Base-by-base conservation (phyloP, 139 green algal genomes). In the Micractinium sp. region DNA sequence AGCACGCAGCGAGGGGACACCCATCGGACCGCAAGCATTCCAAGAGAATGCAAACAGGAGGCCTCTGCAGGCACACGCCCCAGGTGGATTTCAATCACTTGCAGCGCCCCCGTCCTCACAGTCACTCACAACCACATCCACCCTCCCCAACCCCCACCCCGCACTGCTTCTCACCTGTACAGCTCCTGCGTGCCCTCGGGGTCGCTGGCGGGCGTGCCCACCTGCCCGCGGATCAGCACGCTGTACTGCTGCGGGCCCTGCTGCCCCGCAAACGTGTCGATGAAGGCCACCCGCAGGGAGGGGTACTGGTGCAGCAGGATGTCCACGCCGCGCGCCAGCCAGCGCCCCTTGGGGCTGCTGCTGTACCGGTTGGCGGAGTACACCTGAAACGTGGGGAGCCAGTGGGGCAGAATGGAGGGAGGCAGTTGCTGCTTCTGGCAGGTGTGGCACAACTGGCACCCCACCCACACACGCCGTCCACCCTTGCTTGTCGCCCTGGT, bases 241-340 rank as follows among this genome's bases (percentile, higher is more conserved):
- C 53, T 61, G 83, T 88, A 87, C 82, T 93, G 87, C 66, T 85
- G 80, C 33, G 2, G 60, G 63, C 87, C 87, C 25, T 71, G 56
- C 12, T 39, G 53, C 5, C 71, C 47, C 20, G 53, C 22, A 53
- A 74, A 87, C 13, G 71, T 83, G 85, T 96, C 94, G 47, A 96
- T 91, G 91, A 93, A 96, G 0, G 94, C 93, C 19, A 96, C 90
- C 15, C 93, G 91, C 81, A 97, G 92, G 0, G 87, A 90, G 29
- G 92, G 91, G 91, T 95, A 93, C 74, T 93, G 90, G 78, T 94
- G 89, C 75, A 93, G 77, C 75, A 95, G 90, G 53, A 90, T 86
- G 39, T 97, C 92, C 3, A 95, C 83, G 84, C 91, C 90, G 41
- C 92, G 88, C n/a, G 92, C 91, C 56, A 95, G 85, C 92, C 94